Percentiles rank a stretch among this genome's conserved stretches.
Conservation (phyloP, 805 yeast genomes). For the Teunomyces aglyptinius region DNA sequence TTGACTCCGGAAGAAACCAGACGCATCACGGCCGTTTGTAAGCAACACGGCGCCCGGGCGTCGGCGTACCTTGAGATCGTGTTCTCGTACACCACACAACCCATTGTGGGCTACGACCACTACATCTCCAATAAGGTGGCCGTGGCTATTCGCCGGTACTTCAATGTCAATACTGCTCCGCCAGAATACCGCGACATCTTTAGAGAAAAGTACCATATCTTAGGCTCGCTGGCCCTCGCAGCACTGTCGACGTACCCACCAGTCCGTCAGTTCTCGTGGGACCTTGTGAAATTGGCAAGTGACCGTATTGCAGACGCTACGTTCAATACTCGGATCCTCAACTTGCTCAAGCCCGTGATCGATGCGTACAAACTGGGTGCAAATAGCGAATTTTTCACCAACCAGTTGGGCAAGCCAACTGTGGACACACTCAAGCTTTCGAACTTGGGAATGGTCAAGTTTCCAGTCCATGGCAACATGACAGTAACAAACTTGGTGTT, state of each 20-base stretch:
- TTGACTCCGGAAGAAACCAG: conserved; percentile 24
- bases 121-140: conserved; percentile 29
- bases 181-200: conserved; percentile 18
- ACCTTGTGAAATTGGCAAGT: conserved; percentile 21
- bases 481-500: conserved; percentile 30
- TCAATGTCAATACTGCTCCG: conserved; percentile 10
- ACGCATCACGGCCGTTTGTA: conserved; percentile 26
- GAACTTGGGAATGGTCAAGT: conserved; percentile 32
- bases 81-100: conserved; percentile 26
- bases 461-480: conserved; percentile 22
- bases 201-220: conserved; percentile 19
- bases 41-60: conserved; percentile 26
- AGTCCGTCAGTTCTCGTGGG: conserved; percentile 32
- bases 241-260: conserved; percentile 35
- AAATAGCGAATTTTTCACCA: conserved; percentile 20
- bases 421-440: conserved; percentile 35
- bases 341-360: conserved; percentile 19
- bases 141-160: conserved; percentile 32
- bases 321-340: conserved; percentile 23
- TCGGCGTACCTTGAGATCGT: conserved; percentile 30
- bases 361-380: conserved; percentile 12
- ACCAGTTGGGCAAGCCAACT: conserved; percentile 21
- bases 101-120: conserved; percentile 23
- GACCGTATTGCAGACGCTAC: conserved; percentile 16
- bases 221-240: conserved; percentile 34